These are phyloP conservation scores for Histomonas meleagridis DNA, from an alignment of 208 protist genomes.

Conservation along the genomic window DNA sequence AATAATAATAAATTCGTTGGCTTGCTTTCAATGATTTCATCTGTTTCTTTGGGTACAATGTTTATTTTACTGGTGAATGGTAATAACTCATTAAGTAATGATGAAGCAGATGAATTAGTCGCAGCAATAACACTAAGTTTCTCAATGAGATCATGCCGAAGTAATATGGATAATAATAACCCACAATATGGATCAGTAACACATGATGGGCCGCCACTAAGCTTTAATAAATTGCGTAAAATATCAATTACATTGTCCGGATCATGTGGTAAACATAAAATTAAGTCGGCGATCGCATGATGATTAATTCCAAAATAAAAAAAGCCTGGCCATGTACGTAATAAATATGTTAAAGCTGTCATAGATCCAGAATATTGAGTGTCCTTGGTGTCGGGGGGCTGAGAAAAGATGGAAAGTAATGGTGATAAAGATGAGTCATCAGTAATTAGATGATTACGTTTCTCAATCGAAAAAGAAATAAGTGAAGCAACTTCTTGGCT, in stretches of 20 bases:
- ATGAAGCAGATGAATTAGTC: too few species aligned
- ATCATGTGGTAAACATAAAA: background rate
- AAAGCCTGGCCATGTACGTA: background rate
- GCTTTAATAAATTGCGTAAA: background rate
- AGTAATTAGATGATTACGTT: background rate
- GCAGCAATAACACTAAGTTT: too few species aligned
- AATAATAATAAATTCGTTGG: background rate
- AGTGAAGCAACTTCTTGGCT: background rate
- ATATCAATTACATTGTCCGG: background rate
- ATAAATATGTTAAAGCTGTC: background rate
- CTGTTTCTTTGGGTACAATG: too few species aligned
- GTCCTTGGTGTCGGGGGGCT: background rate
- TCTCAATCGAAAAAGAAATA: background rate
- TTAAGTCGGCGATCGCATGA: background rate
- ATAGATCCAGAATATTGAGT: background rate
- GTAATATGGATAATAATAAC: background rate
- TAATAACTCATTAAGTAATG: too few species aligned
- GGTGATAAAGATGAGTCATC: background rate
- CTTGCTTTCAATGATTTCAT: too few species aligned
- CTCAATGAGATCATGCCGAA: background rate
- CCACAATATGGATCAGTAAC: background rate
- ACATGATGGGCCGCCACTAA: background rate
- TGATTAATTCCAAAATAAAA: background rate
- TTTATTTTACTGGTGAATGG: too few species aligned
- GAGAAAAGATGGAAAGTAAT: background rate